Evolutionary conservation across 495 filamentous ascomycete genomes (phyloP).

Genomic region (Lophium mytilinum): DNA sequence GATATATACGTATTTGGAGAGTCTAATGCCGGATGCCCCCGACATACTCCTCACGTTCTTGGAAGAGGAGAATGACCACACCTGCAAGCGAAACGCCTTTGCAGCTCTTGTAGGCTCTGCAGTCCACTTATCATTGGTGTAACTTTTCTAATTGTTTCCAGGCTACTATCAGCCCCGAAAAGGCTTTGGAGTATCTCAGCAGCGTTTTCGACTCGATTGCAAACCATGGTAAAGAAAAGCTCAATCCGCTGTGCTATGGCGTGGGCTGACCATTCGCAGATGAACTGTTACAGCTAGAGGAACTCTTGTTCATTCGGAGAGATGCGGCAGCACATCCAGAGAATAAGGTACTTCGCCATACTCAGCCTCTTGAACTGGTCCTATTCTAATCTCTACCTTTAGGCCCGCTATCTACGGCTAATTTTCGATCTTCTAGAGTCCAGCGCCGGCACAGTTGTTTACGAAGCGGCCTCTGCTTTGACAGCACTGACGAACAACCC

Average conservation of each 20-base stretch:
- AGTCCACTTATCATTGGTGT: background rate
- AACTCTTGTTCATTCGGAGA: slow-evolving; percentile 94
- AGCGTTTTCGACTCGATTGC: slow-evolving; percentile 90
- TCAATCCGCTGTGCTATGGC: too few species aligned
- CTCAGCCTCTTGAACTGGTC: background rate
- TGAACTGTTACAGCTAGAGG: slow-evolving; percentile 85
- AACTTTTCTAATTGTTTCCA: background rate
- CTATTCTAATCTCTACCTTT: background rate
- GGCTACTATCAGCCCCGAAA: slow-evolving; percentile 83
- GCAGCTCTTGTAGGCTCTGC: slow-evolving; percentile 52
- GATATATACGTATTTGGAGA: slow-evolving; percentile 84
- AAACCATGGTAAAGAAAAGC: slow-evolving; percentile 45
- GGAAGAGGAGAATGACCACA: slow-evolving; percentile 78
- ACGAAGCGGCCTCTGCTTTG: slow-evolving; percentile 92
- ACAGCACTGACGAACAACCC: slow-evolving; percentile 71
- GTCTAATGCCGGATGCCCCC: slow-evolving; percentile 89
- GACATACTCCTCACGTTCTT: slow-evolving; percentile 88
- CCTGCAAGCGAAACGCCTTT: slow-evolving; percentile 97
- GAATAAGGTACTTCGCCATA: slow-evolving; percentile 60
- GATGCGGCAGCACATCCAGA: slow-evolving; percentile 91
- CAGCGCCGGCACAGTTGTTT: slow-evolving; percentile 86
- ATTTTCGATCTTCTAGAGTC: slow-evolving; percentile 97
- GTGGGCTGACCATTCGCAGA: slow-evolving; percentile 35
- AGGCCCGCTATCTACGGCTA: slow-evolving; percentile 83
- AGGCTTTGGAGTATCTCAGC: slow-evolving; percentile 80